A percentile compares a stretch with the other conserved stretches of the same genome.
Evolutionary conservation across 192 early-diverging fungal genomes (phyloP).

Genomic region (Coemansia reversa): DNA sequence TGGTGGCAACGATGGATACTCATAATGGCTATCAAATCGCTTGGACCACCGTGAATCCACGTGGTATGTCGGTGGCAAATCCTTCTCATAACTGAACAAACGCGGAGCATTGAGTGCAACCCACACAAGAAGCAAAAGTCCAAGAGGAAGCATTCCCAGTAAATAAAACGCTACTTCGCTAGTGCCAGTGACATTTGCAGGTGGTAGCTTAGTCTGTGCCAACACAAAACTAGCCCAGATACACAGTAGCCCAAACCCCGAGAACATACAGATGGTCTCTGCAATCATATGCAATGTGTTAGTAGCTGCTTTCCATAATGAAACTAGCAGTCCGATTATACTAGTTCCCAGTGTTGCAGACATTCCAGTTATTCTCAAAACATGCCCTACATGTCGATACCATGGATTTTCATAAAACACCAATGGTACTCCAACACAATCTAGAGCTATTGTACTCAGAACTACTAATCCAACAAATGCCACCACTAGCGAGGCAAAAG

Average conservation of each 20-base stretch:
- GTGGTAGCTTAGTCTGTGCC: conserved; percentile 30
- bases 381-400: conserved; percentile 16
- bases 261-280: conserved; percentile 6
- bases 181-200: conserved; percentile 6
- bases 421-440: conserved; percentile 24
- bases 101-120: conserved; percentile 25
- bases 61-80: not conserved
- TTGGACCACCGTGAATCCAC: conserved; percentile 2
- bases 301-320: conserved; percentile 12
- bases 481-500: not conserved
- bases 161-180: conserved; percentile 39
- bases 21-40: conserved; percentile 12
- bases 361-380: conserved; percentile 13
- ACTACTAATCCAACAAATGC: not conserved
- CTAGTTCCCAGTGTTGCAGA: conserved; percentile 11
- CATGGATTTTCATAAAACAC: not conserved
- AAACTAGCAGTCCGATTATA: conserved; percentile 16
- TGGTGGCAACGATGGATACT: conserved; percentile 23
- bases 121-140: conserved; percentile 32
- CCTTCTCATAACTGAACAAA: conserved; percentile 2
- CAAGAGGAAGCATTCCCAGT: conserved; percentile 37
- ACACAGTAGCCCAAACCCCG: conserved; percentile 17
- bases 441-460: conserved; percentile 9
- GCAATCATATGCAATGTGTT: not conserved
- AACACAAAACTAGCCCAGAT: conserved; percentile 32